These are phyloP conservation scores for Chalciporus sp. DNA, from an alignment of 1,284 basidiomycete species.

Conservation along the genomic window DNA sequence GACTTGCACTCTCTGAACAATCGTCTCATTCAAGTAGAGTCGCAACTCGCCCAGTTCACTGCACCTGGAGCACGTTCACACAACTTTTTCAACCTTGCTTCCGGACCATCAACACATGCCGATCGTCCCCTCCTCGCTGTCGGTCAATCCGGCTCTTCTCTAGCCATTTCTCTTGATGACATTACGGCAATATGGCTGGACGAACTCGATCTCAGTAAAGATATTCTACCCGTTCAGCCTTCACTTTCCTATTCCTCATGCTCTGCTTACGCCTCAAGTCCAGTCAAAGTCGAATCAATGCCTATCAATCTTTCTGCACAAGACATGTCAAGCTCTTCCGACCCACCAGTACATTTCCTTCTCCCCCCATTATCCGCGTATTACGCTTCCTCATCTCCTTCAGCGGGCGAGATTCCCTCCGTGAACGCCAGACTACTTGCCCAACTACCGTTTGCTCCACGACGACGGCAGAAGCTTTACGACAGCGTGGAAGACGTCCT, in stretches of 20 bases:
- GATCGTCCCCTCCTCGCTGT: slow-evolving; percentile 44
- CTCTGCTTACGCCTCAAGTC: slow-evolving; percentile 13
- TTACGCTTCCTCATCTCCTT: slow-evolving; percentile 27
- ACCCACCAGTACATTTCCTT: slow-evolving; percentile 30
- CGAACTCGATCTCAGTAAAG: slow-evolving; percentile 43
- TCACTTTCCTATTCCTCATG: slow-evolving; percentile 15
- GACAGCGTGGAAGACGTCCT: slow-evolving; percentile 46
- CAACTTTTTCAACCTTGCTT: slow-evolving; percentile 40
- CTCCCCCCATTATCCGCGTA: slow-evolving; percentile 25
- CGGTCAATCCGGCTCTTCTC: slow-evolving; percentile 46
- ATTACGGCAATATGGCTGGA: slow-evolving; percentile 61
- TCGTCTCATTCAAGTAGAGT: slow-evolving; percentile 64
- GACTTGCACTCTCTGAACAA: slow-evolving; percentile 82
- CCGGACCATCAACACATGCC: slow-evolving; percentile 29
- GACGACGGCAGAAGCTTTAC: slow-evolving; percentile 40
- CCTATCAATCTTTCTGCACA: slow-evolving; percentile 32
- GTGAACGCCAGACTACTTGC: slow-evolving; percentile 43
- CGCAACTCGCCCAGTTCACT: slow-evolving; percentile 52
- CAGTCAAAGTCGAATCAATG: slow-evolving; percentile 52
- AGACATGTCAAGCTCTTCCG: slow-evolving; percentile 16
- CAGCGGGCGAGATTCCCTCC: slow-evolving; percentile 31
- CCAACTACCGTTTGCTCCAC: slow-evolving; percentile 42
- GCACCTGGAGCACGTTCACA: slow-evolving; percentile 41
- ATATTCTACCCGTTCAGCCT: slow-evolving; percentile 26
- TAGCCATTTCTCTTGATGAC: slow-evolving; percentile 58